Evolutionary conservation across 441 rosid species (phyloP).

Genomic region (Caryocar brasiliense): DNA sequence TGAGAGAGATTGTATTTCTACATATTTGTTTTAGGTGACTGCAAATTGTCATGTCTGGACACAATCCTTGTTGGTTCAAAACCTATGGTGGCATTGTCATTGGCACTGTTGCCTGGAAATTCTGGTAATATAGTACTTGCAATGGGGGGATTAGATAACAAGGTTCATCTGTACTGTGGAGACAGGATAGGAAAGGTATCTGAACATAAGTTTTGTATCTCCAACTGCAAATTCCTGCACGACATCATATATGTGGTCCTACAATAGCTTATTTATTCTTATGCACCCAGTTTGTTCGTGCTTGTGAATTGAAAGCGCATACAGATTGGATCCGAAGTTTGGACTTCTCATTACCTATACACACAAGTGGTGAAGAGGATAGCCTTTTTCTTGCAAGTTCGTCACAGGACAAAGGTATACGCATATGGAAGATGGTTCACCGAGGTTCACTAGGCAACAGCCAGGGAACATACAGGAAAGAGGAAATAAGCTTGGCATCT

Average conservation of each 20-base stretch:
- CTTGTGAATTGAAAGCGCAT: conserved; percentile 91
- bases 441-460: conserved; percentile 22
- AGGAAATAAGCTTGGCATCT: conserved; percentile 60
- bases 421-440: conserved; percentile 73
- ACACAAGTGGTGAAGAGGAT: conserved; percentile 24
- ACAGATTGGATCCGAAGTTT: conserved; percentile 90
- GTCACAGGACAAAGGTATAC: conserved; percentile 88
- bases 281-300: conserved; percentile 51
- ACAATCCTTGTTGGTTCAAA: conserved; percentile 60
- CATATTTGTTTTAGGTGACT: conserved; percentile 46
- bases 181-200: conserved; percentile 70
- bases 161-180: conserved; percentile 67
- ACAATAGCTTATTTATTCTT: conserved; percentile 10
- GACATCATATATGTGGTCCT: background rate
- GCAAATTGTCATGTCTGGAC: conserved; percentile 49
- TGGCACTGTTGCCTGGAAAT: conserved; percentile 68
- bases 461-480: conserved; percentile 33
- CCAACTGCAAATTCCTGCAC: background rate
- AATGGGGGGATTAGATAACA: conserved; percentile 85
- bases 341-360: conserved; percentile 78
- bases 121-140: conserved; percentile 51
- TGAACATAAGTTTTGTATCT: background rate
- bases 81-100: conserved; percentile 71
- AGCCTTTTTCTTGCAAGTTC: conserved; percentile 80
- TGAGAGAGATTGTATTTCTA: background rate